Evolutionary conservation across 1,139 yeast genomes (phyloP).

Genomic region (Magnusiomyces starmeri): DNA sequence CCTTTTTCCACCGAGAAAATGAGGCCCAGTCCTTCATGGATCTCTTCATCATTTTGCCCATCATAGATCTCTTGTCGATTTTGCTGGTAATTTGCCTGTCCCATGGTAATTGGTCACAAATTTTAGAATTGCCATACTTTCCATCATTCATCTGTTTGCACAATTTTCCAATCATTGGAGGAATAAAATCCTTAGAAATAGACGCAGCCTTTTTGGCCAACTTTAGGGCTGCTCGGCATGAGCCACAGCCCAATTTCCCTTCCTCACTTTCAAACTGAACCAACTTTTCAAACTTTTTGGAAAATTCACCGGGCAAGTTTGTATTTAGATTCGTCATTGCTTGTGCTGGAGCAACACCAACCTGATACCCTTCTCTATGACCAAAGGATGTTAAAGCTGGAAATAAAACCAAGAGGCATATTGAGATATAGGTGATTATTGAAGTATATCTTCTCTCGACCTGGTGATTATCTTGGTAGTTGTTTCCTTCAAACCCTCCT

Average conservation of each 20-base stretch:
- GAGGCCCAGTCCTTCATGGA: neutral
- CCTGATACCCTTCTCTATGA: too few species aligned
- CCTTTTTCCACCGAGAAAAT: too few species aligned
- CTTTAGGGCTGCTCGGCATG: neutral
- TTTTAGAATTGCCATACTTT: neutral
- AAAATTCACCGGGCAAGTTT: neutral
- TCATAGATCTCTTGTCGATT: neutral
- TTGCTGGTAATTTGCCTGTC: slow-evolving; percentile 3
- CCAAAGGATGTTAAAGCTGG: too few species aligned
- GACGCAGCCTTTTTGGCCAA: neutral
- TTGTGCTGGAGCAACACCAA: neutral
- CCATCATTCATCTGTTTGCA: neutral
- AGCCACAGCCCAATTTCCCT: neutral
- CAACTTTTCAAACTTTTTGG: neutral
- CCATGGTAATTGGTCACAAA: slow-evolving; percentile 7
- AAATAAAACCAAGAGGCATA: too few species aligned
- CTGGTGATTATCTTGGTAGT: too few species aligned
- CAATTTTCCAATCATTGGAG: slow-evolving; percentile 3
- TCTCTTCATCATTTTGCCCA: neutral
- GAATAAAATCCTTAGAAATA: slow-evolving; percentile 3
- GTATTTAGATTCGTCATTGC: neutral
- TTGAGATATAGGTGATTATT: too few species aligned
- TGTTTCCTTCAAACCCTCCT: too few species aligned
- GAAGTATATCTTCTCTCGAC: too few species aligned
- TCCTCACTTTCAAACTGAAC: neutral